Evolutionary conservation across 2,329 filamentous ascomycete genomes (phyloP).

Genomic region (Domatiomyces catenatus): DNA sequence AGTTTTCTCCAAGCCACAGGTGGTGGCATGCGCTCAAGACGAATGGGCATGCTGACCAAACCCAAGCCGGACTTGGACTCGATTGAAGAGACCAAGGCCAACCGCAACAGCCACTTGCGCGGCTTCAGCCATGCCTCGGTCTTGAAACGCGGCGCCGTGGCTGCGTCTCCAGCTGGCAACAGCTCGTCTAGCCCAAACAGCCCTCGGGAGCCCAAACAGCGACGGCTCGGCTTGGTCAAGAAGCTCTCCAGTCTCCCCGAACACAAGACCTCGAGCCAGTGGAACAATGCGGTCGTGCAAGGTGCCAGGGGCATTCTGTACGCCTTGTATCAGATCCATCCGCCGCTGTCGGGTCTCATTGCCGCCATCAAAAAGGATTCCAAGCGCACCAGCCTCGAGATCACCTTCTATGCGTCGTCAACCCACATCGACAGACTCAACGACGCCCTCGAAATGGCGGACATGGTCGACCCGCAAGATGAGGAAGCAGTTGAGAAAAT

Average conservation of each 20-base stretch:
- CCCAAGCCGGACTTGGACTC: conserved; percentile 40
- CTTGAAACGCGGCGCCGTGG: conserved; percentile 24
- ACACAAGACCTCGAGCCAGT: conserved; percentile 34
- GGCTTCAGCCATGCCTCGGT: conserved; percentile 44
- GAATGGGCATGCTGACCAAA: conserved; percentile 45
- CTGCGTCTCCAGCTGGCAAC: conserved; percentile 18
- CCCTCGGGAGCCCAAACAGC: conserved; percentile 24
- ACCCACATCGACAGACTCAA: conserved; percentile 42
- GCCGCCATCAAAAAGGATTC: conserved; percentile 32
- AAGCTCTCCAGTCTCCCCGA: conserved; percentile 44
- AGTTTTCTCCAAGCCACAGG: conserved; percentile 36
- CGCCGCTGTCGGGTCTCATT: conserved; percentile 31
- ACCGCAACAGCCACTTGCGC: conserved; percentile 39
- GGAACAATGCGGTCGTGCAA: conserved; percentile 37
- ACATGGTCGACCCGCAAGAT: conserved; percentile 35
- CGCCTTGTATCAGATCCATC: conserved; percentile 37
- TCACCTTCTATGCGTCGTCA: conserved; percentile 41
- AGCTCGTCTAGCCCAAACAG: conserved; percentile 32
- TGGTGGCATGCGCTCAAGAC: conserved; percentile 34
- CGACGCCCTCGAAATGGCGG: conserved; percentile 36
- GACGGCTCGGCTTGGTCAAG: conserved; percentile 30
- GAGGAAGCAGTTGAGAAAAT: conserved; percentile 29
- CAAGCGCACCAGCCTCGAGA: conserved; percentile 36
- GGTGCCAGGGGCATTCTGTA: conserved; percentile 41
- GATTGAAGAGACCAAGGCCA: conserved; percentile 36